Evolutionary conservation across 2,329 filamentous ascomycete species (phyloP).

Genomic region (Talaromyces sp.): DNA sequence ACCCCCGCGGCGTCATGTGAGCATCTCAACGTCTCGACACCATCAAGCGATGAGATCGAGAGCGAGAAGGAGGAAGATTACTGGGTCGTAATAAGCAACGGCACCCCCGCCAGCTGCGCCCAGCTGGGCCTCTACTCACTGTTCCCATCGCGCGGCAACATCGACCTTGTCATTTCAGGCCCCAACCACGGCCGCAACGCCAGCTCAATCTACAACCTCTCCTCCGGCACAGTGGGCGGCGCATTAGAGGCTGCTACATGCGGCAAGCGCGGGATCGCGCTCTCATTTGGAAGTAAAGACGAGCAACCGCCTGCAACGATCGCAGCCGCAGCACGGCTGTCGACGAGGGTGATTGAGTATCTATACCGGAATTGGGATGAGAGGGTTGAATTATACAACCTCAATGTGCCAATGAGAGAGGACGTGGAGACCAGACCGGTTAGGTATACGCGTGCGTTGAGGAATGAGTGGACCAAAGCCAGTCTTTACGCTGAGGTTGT

Average conservation of each 20-base stretch:
- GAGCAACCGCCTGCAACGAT: slow-evolving; percentile 76
- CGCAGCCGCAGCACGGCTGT: slow-evolving; percentile 65
- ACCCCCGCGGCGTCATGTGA: slow-evolving; percentile 14
- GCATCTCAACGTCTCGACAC: slow-evolving; percentile 5
- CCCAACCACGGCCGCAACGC: slow-evolving; percentile 79
- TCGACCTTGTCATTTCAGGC: slow-evolving; percentile 72
- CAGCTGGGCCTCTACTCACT: slow-evolving; percentile 76
- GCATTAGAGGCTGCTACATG: slow-evolving; percentile 72
- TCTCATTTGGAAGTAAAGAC: slow-evolving; percentile 78
- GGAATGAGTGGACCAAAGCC: slow-evolving; percentile 78
- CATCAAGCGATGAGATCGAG: background rate
- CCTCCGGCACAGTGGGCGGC: slow-evolving; percentile 71
- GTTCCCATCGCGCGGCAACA: slow-evolving; percentile 62
- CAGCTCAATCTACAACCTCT: slow-evolving; percentile 72
- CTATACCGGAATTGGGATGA: slow-evolving; percentile 67
- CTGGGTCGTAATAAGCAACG: slow-evolving; percentile 69
- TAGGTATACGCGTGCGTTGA: slow-evolving; percentile 72
- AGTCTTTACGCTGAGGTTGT: slow-evolving; percentile 78
- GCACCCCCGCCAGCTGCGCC: slow-evolving; percentile 71
- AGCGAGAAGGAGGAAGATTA: slow-evolving; percentile 40
- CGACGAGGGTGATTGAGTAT: slow-evolving; percentile 71
- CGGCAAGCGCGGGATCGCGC: slow-evolving; percentile 65
- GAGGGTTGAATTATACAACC: slow-evolving; percentile 74
- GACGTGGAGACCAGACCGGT: slow-evolving; percentile 67
- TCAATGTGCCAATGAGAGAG: slow-evolving; percentile 79